Evolutionary conservation across 164 flowering plant genomes (phyloP), one percentile per base, ranked within the genome.

Genomic region (Aristolochia fimbriata): DNA sequence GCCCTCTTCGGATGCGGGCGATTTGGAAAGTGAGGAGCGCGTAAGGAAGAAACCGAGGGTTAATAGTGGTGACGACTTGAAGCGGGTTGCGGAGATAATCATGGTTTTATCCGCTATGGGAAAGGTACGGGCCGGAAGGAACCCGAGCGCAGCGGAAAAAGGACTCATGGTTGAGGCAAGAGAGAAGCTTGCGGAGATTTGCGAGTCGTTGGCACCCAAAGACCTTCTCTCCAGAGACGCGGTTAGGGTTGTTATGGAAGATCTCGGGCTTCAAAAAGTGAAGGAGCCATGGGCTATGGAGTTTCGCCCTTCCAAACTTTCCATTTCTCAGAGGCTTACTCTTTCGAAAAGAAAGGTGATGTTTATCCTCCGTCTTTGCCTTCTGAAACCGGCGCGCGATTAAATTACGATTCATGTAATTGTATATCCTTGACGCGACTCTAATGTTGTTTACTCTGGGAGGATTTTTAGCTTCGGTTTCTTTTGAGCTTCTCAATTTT

Each of bases 41-140:
- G 0, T 53, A 12, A 16, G 10, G 16, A 82, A 79, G 76, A 82
- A 60, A 71, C 64, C 65, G 9, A 71, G 65, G 63, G 23, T 41
- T n/a, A 63, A 59, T 43, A n/a, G 37, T 43, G 64, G 59, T 31
- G 76, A 22, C 21, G 78, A 63, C 20, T 60, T 77, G 73, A 78
- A 63, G 76, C 74, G 80, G 46, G 87, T 85, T 58, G 94, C 97
- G 70, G 94, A 87, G 81, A 77, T 87, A 12, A 81, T 84, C 58
- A 62, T 90, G 73, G 86, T 82, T 33, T 52, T 87, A 75, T 80
- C 95, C 63, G 80, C 83, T 1, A 68, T 85, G 83, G 83, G 76
- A 58, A 70, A 63, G 70, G 70, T 85, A 74, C 69, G 97, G 22
- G 92, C 83, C 22, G 87, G 90, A 45, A 76, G 73, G 70, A 71